Percentiles rank a stretch among this genome's conserved stretches.
Evolutionary conservation across 225 moss, liverwort and hornwort species (phyloP).

Genomic region (Physcomitrium patens): DNA sequence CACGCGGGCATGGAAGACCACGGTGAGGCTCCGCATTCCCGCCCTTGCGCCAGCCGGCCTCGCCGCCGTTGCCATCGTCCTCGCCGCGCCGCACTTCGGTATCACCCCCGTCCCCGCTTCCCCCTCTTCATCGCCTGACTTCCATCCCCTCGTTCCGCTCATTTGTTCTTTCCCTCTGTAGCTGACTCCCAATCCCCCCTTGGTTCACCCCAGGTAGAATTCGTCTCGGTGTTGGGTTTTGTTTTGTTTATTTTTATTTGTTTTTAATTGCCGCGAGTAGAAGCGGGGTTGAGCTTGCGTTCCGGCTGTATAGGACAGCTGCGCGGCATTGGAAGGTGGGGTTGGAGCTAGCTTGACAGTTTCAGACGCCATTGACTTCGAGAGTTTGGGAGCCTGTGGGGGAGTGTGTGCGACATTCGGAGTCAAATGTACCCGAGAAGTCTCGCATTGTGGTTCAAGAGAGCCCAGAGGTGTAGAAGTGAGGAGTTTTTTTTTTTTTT

Average conservation of each 20-base stretch:
- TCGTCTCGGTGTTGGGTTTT: too few species aligned
- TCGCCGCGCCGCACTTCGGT: conserved; percentile 65
- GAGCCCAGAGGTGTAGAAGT: conserved; percentile 32
- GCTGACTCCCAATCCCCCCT: too few species aligned
- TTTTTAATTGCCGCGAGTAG: too few species aligned
- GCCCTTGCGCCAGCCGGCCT: conserved; percentile 68
- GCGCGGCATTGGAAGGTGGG: not conserved
- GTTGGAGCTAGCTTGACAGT: conserved; percentile 15
- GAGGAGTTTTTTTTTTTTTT: not conserved
- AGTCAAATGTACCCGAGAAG: not conserved
- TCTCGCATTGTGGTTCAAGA: conserved; percentile 26
- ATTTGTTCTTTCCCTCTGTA: not conserved
- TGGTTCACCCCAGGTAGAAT: too few species aligned
- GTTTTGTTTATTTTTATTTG: too few species aligned
- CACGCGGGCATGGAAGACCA: not conserved
- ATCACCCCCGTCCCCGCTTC: conserved; percentile 9
- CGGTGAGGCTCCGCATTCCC: conserved; percentile 48
- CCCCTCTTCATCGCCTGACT: conserved; percentile 30
- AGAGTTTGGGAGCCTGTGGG: not conserved
- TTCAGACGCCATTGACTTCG: not conserved
- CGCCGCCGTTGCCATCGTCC: conserved; percentile 67
- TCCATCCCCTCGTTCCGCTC: not conserved
- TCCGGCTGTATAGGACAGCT: conserved; percentile 35
- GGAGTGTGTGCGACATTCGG: not conserved
- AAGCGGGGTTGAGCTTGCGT: not conserved